A percentile compares a stretch with the other conserved stretches of the same genome.
Conservation (phyloP, 345 rosid genomes). For the Erysimum cheiranthoides region DNA sequence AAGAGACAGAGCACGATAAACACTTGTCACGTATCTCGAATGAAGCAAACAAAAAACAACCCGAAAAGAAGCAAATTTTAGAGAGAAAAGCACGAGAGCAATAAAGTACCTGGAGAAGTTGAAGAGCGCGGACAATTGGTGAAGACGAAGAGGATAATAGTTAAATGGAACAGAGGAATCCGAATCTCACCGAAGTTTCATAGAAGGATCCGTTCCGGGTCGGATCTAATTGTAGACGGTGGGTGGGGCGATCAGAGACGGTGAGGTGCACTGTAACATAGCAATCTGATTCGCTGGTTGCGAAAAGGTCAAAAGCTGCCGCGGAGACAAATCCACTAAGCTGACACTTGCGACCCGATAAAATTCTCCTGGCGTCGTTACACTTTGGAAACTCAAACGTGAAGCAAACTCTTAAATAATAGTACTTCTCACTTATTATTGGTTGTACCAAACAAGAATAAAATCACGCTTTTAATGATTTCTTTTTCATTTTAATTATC, state of each 20-base stretch:
- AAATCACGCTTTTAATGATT: constrained; percentile 13
- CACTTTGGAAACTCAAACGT: constrained; percentile 32
- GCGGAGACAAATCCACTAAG: constrained; percentile 28
- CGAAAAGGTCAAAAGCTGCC: constrained; percentile 32
- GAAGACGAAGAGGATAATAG: constrained; percentile 31
- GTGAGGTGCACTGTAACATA: constrained; percentile 4
- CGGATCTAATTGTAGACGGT: constrained; percentile 29
- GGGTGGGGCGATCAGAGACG: constrained; percentile 20
- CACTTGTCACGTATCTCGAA: constrained; percentile 9
- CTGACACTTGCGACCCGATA: constrained; percentile 37
- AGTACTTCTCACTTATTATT: background rate
- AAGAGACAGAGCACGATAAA: constrained; percentile 30
- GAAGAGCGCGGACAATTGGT: constrained; percentile 7
- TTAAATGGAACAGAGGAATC: constrained; percentile 44
- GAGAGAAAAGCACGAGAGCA: background rate
- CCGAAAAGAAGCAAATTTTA: background rate
- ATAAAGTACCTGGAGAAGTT: constrained; percentile 30
- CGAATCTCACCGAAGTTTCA: constrained; percentile 38
- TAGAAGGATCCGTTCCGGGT: constrained; percentile 33
- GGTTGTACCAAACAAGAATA: constrained; percentile 30
- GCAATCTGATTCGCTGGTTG: constrained; percentile 21
- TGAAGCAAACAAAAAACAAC: background rate
- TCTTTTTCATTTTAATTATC: background rate
- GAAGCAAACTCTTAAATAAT: constrained; percentile 28
- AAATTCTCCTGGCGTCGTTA: constrained; percentile 32